phyloP scores from a whole-genome alignment of 176 grass and related monocot species.

The Rhynchospora breviuscula region DNA sequence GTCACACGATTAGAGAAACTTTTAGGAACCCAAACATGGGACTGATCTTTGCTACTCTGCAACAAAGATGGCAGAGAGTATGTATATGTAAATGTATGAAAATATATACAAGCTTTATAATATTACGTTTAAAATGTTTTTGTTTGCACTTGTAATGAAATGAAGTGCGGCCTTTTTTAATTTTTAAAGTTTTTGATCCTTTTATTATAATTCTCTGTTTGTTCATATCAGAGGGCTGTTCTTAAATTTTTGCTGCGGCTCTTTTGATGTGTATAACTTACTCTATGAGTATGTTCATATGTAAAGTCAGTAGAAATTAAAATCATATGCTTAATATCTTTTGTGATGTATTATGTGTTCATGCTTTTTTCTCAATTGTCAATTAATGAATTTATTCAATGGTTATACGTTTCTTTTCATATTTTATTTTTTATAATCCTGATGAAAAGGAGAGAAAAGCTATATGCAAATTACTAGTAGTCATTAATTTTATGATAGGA shows the following conservation, averaged over 20 bases:
- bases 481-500: not conserved
- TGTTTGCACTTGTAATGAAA: not conserved
- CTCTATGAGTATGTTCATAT: not conserved
- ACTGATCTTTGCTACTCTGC: not conserved
- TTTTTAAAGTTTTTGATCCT: not conserved
- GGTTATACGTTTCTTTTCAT: not conserved
- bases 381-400: not conserved
- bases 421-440: not conserved
- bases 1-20: not conserved
- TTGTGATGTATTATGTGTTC: not conserved
- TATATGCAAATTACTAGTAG: not conserved
- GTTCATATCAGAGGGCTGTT: not conserved
- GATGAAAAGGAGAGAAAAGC: not conserved
- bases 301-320: not conserved
- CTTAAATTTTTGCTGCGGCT: not conserved
- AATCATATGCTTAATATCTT: not conserved
- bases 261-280: not conserved
- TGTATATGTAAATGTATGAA: not conserved
- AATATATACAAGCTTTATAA: not conserved
- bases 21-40: not conserved
- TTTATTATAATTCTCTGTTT: not conserved
- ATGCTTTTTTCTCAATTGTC: not conserved
- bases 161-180: not conserved
- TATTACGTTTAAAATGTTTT: not conserved
- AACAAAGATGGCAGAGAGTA: not conserved